Conservation (phyloP, 2,329 filamentous ascomycete genomes). For the Colletotrichum sp. region DNA sequence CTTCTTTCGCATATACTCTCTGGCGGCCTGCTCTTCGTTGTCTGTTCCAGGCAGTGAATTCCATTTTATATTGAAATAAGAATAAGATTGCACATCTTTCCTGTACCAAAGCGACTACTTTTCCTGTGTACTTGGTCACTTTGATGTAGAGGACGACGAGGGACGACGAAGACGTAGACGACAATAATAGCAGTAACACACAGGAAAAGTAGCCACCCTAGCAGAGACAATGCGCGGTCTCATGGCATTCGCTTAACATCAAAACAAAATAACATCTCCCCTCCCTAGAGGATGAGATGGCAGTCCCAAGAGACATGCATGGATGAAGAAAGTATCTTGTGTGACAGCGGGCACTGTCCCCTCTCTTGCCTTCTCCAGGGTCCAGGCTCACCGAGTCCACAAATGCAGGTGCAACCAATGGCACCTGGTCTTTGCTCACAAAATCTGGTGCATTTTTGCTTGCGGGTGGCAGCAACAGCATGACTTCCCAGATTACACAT, state of each 20-base stretch:
- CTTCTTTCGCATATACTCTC: not conserved
- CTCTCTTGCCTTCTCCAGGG: not conserved
- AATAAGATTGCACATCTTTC: no score
- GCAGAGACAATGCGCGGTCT: not conserved
- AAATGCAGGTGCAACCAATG: slow-evolving; percentile 1
- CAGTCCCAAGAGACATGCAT: not conserved
- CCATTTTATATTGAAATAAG: no score
- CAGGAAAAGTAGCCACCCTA: not conserved
- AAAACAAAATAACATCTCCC: not conserved
- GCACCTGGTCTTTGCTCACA: slow-evolving; percentile 5
- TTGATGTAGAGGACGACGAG: not conserved
- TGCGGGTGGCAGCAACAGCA: slow-evolving; percentile 5
- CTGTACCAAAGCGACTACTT: no score
- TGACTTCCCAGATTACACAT: slow-evolving; percentile 15
- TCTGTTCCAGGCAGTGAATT: no score
- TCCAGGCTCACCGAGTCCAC: slow-evolving; percentile 7
- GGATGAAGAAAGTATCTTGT: not conserved
- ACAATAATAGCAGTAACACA: not conserved
- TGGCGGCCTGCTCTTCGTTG: not conserved
- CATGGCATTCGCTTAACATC: not conserved
- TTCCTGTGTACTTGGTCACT: not conserved
- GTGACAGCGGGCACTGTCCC: slow-evolving; percentile 8
- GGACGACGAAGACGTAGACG: no score
- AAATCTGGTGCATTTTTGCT: slow-evolving; percentile 19
- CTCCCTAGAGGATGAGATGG: not conserved